Percentiles rank a stretch among this genome's conserved stretches.
Conservation (phyloP, 257 asterid species). For the Solanum peruvianum region DNA sequence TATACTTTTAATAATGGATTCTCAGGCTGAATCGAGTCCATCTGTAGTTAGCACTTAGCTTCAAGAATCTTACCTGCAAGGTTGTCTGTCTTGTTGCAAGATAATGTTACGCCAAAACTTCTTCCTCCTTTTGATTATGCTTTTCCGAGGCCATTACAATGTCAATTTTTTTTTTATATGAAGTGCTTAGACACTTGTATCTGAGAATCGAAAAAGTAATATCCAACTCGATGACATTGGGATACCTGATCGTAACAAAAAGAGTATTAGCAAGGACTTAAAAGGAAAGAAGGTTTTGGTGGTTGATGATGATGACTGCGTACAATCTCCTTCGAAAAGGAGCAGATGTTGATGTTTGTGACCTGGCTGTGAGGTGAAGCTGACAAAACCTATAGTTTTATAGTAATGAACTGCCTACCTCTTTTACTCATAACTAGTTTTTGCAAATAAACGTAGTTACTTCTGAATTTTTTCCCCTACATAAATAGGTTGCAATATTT, state of each 20-base stretch:
- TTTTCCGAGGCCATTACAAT: slow-evolving; percentile 57
- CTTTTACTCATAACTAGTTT: neutral
- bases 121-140: slow-evolving; percentile 38
- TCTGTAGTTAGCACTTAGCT: slow-evolving; percentile 39
- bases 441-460: neutral
- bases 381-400: slow-evolving; percentile 21
- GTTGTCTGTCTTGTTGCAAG: slow-evolving; percentile 56
- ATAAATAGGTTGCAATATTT: slow-evolving; percentile 8
- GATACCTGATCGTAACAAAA: neutral
- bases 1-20: slow-evolving; percentile 38
- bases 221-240: slow-evolving; percentile 10
- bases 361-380: neutral
- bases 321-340: slow-evolving; percentile 34
- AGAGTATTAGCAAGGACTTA: slow-evolving; percentile 11
- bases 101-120: slow-evolving; percentile 1
- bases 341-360: slow-evolving; percentile 24
- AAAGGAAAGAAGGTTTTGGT: slow-evolving; percentile 46
- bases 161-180: slow-evolving; percentile 50
- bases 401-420: no score
- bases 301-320: slow-evolving; percentile 38
- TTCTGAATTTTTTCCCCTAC: neutral
- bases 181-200: slow-evolving; percentile 33
- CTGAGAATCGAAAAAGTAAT: slow-evolving; percentile 30
- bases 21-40: slow-evolving; percentile 20
- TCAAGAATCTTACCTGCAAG: slow-evolving; percentile 18